Conservation (phyloP, 169 alveolate species). For the Plasmodium vivax region DNA sequence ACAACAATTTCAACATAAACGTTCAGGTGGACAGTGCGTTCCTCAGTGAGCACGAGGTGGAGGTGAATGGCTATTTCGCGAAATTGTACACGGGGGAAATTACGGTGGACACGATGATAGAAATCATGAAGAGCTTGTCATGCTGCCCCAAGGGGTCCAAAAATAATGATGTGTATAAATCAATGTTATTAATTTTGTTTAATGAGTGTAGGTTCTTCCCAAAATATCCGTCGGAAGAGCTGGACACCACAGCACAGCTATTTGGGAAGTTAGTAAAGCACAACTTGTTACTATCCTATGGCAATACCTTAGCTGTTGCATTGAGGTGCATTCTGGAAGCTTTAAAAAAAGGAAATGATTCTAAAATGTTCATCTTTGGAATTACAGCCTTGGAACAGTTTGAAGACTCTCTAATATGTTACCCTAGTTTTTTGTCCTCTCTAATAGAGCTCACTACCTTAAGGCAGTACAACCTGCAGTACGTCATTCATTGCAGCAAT, state of each 20-base stretch:
- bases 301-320: constrained; percentile 80
- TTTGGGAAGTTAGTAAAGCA: constrained; percentile 86
- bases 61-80: constrained; percentile 82
- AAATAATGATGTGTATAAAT: constrained; percentile 79
- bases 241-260: constrained; percentile 87
- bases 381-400: constrained; percentile 86
- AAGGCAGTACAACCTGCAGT: constrained; percentile 59
- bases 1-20: constrained; percentile 67
- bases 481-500: constrained; percentile 30
- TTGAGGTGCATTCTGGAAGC: constrained; percentile 84
- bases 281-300: constrained; percentile 79
- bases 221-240: constrained; percentile 87
- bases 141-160: constrained; percentile 81
- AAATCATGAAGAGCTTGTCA: constrained; percentile 81
- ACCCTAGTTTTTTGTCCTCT: constrained; percentile 83
- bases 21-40: constrained; percentile 71
- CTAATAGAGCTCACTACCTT: constrained; percentile 25
- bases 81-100: constrained; percentile 83
- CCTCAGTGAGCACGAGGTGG: constrained; percentile 76
- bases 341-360: constrained; percentile 78
- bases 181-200: constrained; percentile 85
- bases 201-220: constrained; percentile 91
- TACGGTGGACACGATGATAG: constrained; percentile 83
- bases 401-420: constrained; percentile 81
- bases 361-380: constrained; percentile 86